Percentiles rank a stretch among this genome's conserved stretches.
Conservation (phyloP, 495 filamentous ascomycete species). For the Trichocladium uniseriatum region DNA sequence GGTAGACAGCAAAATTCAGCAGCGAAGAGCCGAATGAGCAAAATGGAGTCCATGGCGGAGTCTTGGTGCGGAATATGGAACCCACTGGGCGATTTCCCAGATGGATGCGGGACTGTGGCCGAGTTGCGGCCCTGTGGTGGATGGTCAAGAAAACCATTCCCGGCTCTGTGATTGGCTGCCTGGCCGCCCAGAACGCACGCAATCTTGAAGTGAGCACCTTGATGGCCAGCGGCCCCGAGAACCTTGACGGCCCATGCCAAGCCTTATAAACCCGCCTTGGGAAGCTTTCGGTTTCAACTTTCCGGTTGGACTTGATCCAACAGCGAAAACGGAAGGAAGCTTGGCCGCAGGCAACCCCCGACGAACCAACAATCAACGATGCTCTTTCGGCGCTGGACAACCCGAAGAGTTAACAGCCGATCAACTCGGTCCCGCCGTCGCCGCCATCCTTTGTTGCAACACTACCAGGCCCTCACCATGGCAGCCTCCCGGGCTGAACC, state of each 20-base stretch:
- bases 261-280: neutral
- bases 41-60: neutral
- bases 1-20: neutral
- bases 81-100: no score
- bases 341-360: no score
- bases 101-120: neutral
- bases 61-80: no score
- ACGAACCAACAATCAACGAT: no score
- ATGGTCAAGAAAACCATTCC: slow-evolving; percentile 2
- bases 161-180: slow-evolving; percentile 8
- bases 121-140: neutral
- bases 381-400: no score
- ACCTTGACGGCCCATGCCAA: slow-evolving; percentile 14
- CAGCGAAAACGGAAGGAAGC: no score
- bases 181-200: slow-evolving; percentile 2
- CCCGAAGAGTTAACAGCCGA: no score
- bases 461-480: no score
- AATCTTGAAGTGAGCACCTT: slow-evolving; percentile 8
- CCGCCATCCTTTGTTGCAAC: no score
- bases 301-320: no score
- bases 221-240: slow-evolving; percentile 6
- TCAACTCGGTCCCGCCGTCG: no score
- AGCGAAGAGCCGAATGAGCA: neutral
- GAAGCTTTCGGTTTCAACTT: neutral
- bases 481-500: no score